These are phyloP conservation scores for Botrytis tulipae DNA, from an alignment of 2,329 filamentous ascomycete species.

Conservation along the genomic window DNA sequence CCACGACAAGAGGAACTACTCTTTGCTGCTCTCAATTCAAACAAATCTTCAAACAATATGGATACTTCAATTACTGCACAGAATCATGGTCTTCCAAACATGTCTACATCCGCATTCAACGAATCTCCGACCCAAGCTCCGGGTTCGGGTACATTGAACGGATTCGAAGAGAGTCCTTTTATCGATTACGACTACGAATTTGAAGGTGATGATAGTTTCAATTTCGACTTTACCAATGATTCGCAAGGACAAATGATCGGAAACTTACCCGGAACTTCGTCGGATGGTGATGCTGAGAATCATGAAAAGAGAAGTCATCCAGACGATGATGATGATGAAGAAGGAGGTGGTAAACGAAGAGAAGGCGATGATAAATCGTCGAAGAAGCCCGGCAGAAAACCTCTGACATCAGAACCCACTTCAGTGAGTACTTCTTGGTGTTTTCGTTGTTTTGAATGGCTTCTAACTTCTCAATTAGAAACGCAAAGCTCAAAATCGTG, in stretches of 20 bases:
- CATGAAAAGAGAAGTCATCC: conserved; percentile 72
- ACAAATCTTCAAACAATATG: conserved; percentile 40
- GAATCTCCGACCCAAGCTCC: conserved; percentile 48
- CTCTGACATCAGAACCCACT: conserved; percentile 90
- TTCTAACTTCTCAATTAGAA: conserved; percentile 56
- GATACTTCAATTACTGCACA: conserved; percentile 35
- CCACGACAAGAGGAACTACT: conserved; percentile 75
- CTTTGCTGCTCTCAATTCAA: conserved; percentile 73
- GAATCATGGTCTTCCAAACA: conserved; percentile 44
- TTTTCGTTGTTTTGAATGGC: conserved; percentile 33
- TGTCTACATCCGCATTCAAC: conserved; percentile 50
- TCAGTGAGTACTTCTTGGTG: conserved; percentile 64
- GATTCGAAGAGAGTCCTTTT: conserved; percentile 73
- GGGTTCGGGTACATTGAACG: conserved; percentile 47
- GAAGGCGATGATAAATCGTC: conserved; percentile 73
- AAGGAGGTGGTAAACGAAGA: conserved; percentile 74
- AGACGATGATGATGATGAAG: conserved; percentile 63
- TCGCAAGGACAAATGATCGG: conserved; percentile 70
- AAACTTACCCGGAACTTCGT: conserved; percentile 58
- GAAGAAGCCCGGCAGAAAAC: conserved; percentile 97
- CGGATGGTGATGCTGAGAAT: conserved; percentile 47
- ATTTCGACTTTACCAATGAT: conserved; percentile 52
- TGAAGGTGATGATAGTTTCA: conserved; percentile 71
- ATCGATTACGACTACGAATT: conserved; percentile 80
- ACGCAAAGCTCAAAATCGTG: conserved; percentile 92